Evolutionary conservation across 2,329 filamentous ascomycete genomes (phyloP).

Genomic region (Fusarium tanahbumbuense): DNA sequence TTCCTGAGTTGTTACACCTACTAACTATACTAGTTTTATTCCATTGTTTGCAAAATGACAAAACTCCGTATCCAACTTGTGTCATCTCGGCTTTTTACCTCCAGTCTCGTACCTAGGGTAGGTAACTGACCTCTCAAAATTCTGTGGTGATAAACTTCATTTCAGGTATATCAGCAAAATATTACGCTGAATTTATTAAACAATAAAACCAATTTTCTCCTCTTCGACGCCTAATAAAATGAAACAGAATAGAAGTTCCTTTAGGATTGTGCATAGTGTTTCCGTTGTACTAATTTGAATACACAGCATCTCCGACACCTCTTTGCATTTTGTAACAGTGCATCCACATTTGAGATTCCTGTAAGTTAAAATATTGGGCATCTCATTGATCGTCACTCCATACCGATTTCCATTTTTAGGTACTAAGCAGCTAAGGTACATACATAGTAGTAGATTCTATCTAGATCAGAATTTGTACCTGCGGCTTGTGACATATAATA

Average conservation of each 20-base stretch:
- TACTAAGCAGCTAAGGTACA: not conserved
- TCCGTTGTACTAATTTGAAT: not conserved
- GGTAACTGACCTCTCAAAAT: not conserved
- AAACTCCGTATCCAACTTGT: not conserved
- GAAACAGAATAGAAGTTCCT: not conserved
- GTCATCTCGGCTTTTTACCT: not conserved
- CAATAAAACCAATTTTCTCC: not conserved
- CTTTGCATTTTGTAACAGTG: not conserved
- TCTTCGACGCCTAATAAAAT: not conserved
- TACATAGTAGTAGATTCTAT: not conserved
- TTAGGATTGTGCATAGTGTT: not conserved
- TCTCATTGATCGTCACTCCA: slow-evolving; percentile 7
- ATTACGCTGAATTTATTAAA: not conserved
- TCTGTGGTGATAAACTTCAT: not conserved
- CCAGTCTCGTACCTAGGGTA: not conserved
- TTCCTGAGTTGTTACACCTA: not conserved
- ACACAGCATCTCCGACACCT: not conserved
- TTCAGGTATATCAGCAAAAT: not conserved
- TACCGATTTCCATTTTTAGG: not conserved
- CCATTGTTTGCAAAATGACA: not conserved
- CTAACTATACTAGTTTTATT: not conserved
- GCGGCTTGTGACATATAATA: slow-evolving; percentile 15
- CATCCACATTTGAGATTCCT: not conserved
- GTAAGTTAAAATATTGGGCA: not conserved
- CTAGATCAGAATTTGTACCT: slow-evolving; percentile 21